These are phyloP conservation scores for Irpex sp. DNA, from an alignment of 1,284 basidiomycete genomes.

Conservation along the genomic window DNA sequence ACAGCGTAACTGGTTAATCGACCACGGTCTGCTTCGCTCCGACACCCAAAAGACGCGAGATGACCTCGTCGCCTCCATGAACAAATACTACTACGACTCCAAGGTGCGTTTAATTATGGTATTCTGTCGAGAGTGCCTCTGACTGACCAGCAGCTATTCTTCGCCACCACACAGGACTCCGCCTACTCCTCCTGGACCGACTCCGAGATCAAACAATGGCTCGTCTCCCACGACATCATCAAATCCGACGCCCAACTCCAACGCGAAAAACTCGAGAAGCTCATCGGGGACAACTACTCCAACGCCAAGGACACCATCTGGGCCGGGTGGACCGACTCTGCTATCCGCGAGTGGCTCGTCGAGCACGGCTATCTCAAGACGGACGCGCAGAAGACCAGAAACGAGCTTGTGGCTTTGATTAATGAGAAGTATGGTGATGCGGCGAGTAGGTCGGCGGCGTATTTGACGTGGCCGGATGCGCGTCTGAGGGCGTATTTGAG, in stretches of 20 bases:
- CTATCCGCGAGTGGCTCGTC: conserved; percentile 76
- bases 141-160: conserved; percentile 1
- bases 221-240: conserved; percentile 65
- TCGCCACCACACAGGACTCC: conserved; percentile 31
- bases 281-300: conserved; percentile 74
- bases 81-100: conserved; percentile 71
- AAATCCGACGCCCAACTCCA: conserved; percentile 69
- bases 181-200: conserved; percentile 76
- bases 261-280: conserved; percentile 75
- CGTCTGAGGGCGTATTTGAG: conserved; percentile 82
- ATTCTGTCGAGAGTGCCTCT: background rate
- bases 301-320: conserved; percentile 68
- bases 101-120: conserved; percentile 26
- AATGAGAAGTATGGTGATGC: conserved; percentile 58
- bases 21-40: conserved; percentile 67
- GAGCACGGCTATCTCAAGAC: conserved; percentile 70
- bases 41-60: conserved; percentile 65
- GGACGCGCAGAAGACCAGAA: conserved; percentile 65
- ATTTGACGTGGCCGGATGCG: conserved; percentile 88
- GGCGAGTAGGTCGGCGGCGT: conserved; percentile 47
- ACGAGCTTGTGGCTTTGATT: conserved; percentile 68
- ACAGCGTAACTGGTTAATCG: conserved; percentile 79
- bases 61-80: conserved; percentile 68
- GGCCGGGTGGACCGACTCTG: conserved; percentile 75
- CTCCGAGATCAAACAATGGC: conserved; percentile 64